Percentiles rank a stretch among this genome's conserved stretches.
These are phyloP conservation scores for Penicillium sp. DNA, from an alignment of 2,329 filamentous ascomycete genomes.

Conservation along the genomic window DNA sequence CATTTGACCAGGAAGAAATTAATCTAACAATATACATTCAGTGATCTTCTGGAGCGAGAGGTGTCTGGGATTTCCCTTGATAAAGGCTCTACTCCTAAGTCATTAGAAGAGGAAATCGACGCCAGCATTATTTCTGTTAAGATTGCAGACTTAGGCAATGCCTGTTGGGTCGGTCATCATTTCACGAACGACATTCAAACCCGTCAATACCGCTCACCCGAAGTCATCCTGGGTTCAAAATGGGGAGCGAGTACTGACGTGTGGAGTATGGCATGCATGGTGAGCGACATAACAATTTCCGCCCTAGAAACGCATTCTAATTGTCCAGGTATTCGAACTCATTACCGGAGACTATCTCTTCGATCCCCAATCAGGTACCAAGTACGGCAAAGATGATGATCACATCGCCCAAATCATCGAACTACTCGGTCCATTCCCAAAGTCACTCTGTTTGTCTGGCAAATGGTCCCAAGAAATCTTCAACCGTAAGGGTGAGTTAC, in stretches of 20 bases:
- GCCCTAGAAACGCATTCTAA: constrained; percentile 5
- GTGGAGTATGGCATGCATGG: constrained; percentile 99
- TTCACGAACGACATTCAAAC: constrained; percentile 99
- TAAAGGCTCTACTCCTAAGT: constrained; percentile 55
- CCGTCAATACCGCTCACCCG: constrained; percentile 91
- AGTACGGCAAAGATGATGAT: constrained; percentile 99
- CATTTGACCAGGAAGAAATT: neutral
- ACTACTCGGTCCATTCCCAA: constrained; percentile 87
- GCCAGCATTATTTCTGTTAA: constrained; percentile 92
- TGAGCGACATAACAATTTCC: constrained; percentile 47
- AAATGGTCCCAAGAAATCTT: constrained; percentile 99
- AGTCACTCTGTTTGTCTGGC: constrained; percentile 83
- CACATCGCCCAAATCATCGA: constrained; percentile 99
- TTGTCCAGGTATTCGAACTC: constrained; percentile 79
- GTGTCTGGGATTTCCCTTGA: constrained; percentile 93
- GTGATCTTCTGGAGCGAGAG: constrained; percentile 85
- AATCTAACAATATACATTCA: constrained; percentile 38
- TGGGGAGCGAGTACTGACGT: constrained; percentile 99
- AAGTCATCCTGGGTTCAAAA: constrained; percentile 93
- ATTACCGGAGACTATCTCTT: constrained; percentile 99
- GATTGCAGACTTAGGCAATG: constrained; percentile 96
- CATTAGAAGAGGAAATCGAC: constrained; percentile 31
- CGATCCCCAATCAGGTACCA: constrained; percentile 95
- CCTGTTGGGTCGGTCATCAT: constrained; percentile 97
- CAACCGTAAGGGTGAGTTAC: constrained; percentile 92